Evolutionary conservation across 2,329 filamentous ascomycete genomes (phyloP), one percentile per base, ranked within the genome.

Genomic region (Dactylellina cionopaga): DNA sequence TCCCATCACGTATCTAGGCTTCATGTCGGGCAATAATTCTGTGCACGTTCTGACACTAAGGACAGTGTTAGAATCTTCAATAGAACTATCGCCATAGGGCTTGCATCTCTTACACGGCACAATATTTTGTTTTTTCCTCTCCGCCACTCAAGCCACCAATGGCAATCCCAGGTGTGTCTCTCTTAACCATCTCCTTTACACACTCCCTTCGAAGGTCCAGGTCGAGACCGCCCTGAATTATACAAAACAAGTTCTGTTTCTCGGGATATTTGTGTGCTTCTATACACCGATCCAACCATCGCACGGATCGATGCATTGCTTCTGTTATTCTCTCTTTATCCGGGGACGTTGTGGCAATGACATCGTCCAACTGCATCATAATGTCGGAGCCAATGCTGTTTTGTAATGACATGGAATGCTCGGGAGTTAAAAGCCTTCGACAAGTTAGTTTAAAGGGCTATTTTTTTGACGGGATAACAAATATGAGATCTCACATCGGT

Each of bases 331-430:
- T 89, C 17, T 84, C 89, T 63, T 87, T 84, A 80, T 99, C 95
- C 0, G 94, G 94, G 0, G 92, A 97, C 0, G 95, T 99, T 0
- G 95, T 98, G 27, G 92, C 94, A 55, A 99, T 90, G 11, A 99
- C 96, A 80, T 99, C 96, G 83, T 99, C 95, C 2, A 99, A 88
- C 81, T 99, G 96, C 96, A 99, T 99, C 76, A 98, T 97, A 77
- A 99, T 98, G 81, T 99, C 95, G 75, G 92, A 96, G 75, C 95
- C 95, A 78, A 99, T 99, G 60, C 90, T 94, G 81, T 99, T 98
- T 80, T 99, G 95, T 2, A 99, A 85, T 9, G 89, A 90, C 77
- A 99, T 97, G 0, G 95, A 98, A 82, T 98, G 94, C 80, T 99
- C 96, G 0, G 95, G 95, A 0, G 95, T 99, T 47, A 99, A 88